phyloP scores from a whole-genome alignment of 2,329 filamentous ascomycete genomes.

The Sporothrix luriei region DNA sequence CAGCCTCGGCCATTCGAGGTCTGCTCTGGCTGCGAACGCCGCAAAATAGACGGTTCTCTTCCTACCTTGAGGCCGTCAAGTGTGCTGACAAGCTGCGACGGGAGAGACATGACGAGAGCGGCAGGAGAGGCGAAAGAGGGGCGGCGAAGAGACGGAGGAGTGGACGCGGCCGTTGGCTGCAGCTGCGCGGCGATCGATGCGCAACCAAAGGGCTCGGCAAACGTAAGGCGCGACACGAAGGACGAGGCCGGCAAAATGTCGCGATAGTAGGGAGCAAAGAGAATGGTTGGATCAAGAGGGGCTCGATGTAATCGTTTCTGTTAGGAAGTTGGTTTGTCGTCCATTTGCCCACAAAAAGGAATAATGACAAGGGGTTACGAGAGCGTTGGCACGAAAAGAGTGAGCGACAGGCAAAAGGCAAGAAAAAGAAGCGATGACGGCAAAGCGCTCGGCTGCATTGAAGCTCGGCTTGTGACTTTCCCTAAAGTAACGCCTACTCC shows the following conservation, averaged over 20 bases:
- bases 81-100: slow-evolving; percentile 17
- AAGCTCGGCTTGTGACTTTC: slow-evolving; percentile 33
- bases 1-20: slow-evolving; percentile 11
- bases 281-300: not conserved
- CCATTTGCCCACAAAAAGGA: not conserved
- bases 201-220: slow-evolving; percentile 22
- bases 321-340: slow-evolving; percentile 9
- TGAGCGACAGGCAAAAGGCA: slow-evolving; percentile 12
- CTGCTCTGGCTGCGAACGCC: not conserved
- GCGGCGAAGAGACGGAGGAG: not conserved
- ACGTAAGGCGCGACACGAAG: not conserved
- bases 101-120: slow-evolving; percentile 10
- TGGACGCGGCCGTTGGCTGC: not conserved
- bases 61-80: slow-evolving; percentile 25
- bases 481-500: not conserved
- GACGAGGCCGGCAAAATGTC: not conserved
- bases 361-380: not conserved
- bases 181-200: slow-evolving; percentile 13
- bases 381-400: not conserved
- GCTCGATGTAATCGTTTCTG: not conserved
- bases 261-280: not conserved
- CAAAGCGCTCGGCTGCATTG: slow-evolving; percentile 27
- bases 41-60: not conserved
- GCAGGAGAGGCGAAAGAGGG: not conserved
- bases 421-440: slow-evolving; percentile 29